Evolutionary conservation across 768 basidiomycete species (phyloP).

Genomic region (Lentinus tigrinus): DNA sequence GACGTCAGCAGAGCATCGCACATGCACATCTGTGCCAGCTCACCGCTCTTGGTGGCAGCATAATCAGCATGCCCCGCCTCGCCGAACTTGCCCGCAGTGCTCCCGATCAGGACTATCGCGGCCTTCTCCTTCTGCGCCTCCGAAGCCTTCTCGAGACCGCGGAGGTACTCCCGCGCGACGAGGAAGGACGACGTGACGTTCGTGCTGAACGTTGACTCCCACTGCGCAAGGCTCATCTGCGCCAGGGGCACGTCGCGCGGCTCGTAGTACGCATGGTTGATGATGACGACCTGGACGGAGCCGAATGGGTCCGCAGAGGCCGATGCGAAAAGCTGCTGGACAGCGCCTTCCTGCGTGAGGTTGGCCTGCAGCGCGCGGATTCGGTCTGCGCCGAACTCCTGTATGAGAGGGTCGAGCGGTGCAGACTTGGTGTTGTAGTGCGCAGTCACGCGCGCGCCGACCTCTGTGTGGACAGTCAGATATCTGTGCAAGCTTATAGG

Average conservation of each 20-base stretch:
- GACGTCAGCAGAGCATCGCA: background rate
- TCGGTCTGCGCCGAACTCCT: slow-evolving; percentile 34
- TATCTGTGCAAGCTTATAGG: background rate
- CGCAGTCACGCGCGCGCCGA: slow-evolving; percentile 69
- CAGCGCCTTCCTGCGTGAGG: slow-evolving; percentile 55
- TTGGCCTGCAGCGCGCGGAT: slow-evolving; percentile 48
- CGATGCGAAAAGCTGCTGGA: slow-evolving; percentile 45
- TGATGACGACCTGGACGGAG: slow-evolving; percentile 53
- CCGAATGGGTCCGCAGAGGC: slow-evolving; percentile 37
- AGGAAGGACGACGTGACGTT: slow-evolving; percentile 72
- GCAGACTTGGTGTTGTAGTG: slow-evolving; percentile 60
- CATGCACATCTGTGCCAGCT: slow-evolving; percentile 12
- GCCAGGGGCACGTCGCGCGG: slow-evolving; percentile 47
- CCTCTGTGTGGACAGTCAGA: slow-evolving; percentile 40
- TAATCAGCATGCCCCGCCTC: slow-evolving; percentile 70
- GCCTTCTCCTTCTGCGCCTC: slow-evolving; percentile 50
- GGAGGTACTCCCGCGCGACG: slow-evolving; percentile 61
- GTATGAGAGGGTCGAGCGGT: slow-evolving; percentile 41
- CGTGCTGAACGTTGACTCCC: slow-evolving; percentile 58
- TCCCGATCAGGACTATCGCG: slow-evolving; percentile 64
- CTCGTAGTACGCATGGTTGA: slow-evolving; percentile 62
- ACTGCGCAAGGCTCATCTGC: slow-evolving; percentile 60
- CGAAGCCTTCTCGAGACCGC: slow-evolving; percentile 37
- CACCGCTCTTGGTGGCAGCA: slow-evolving; percentile 67
- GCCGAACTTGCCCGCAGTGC: slow-evolving; percentile 71